Evolutionary conservation across 441 rosid genomes (phyloP).

Genomic region (Flueggea neowawraea): DNA sequence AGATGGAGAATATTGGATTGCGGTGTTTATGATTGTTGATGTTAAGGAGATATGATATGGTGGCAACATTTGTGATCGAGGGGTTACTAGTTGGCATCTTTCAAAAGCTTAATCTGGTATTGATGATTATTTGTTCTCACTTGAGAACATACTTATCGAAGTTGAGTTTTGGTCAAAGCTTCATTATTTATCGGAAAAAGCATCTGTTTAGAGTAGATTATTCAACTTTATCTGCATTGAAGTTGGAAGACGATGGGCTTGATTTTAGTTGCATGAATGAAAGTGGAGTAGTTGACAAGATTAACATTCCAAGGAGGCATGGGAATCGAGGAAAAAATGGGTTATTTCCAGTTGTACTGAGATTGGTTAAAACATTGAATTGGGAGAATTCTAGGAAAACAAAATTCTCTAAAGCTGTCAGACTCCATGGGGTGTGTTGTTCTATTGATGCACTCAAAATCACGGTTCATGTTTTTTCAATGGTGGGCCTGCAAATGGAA

Average conservation of each 20-base stretch:
- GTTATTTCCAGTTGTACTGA: slow-evolving; percentile 30
- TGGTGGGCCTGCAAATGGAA: slow-evolving; percentile 30
- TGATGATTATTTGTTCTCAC: slow-evolving; percentile 24
- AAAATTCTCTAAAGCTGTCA: slow-evolving; percentile 24
- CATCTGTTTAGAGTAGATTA: slow-evolving; percentile 14
- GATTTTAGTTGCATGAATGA: slow-evolving; percentile 16
- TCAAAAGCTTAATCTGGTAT: slow-evolving; percentile 10
- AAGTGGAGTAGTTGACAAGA: slow-evolving; percentile 5
- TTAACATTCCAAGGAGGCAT: slow-evolving; percentile 5
- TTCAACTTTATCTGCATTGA: slow-evolving; percentile 29
- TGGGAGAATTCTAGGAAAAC: slow-evolving; percentile 29
- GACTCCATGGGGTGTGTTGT: slow-evolving; percentile 25
- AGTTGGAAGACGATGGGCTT: slow-evolving; percentile 29
- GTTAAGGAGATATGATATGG: too few species aligned
- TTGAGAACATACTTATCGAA: slow-evolving; percentile 17
- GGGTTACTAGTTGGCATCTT: slow-evolving; percentile 1
- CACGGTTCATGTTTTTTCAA: slow-evolving; percentile 34
- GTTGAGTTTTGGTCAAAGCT: slow-evolving; percentile 11
- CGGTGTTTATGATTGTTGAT: too few species aligned
- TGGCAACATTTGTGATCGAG: slow-evolving; percentile 1
- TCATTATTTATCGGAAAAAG: slow-evolving; percentile 7
- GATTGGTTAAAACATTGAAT: slow-evolving; percentile 42
- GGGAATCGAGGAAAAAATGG: slow-evolving; percentile 3
- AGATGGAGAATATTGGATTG: too few species aligned
- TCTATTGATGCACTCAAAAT: slow-evolving; percentile 30